These are phyloP conservation scores for Dissoconium aciculare DNA, from an alignment of 2,329 filamentous ascomycete species.

Conservation along the genomic window DNA sequence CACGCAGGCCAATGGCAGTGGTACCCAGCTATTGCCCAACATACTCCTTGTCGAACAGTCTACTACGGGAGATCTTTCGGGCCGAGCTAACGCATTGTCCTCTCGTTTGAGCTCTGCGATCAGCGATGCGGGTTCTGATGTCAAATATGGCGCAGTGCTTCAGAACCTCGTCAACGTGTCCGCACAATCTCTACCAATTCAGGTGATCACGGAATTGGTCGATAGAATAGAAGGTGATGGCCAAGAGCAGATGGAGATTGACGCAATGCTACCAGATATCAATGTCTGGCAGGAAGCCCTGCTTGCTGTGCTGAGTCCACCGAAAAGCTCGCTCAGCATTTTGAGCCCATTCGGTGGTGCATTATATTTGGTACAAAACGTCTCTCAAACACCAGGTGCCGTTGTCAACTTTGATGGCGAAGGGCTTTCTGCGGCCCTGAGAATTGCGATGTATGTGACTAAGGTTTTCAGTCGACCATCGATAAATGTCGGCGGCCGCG, in stretches of 20 bases:
- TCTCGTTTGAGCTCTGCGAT: conserved; percentile 12
- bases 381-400: conserved; percentile 11
- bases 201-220: conserved; percentile 41
- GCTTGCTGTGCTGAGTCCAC: conserved; percentile 36
- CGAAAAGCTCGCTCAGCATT: conserved; percentile 54
- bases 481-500: conserved; percentile 17
- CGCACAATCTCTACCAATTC: conserved; percentile 33
- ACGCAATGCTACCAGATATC: conserved; percentile 18
- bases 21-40: conserved; percentile 37
- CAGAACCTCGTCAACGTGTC: conserved; percentile 35
- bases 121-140: conserved; percentile 8
- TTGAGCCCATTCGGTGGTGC: conserved; percentile 58
- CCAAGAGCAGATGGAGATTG: conserved; percentile 7
- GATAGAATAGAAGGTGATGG: conserved; percentile 31
- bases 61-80: conserved; percentile 35
- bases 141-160: conserved; percentile 37
- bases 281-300: conserved; percentile 53
- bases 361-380: conserved; percentile 44
- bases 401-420: conserved; percentile 40
- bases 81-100: conserved; percentile 26
- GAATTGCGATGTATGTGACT: conserved; percentile 58
- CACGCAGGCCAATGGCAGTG: conserved; percentile 30
- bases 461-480: conserved; percentile 39
- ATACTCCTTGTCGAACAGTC: conserved; percentile 41
- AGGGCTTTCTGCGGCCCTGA: conserved; percentile 56